Conservation (phyloP, 495 filamentous ascomycete species). For the Entonaema liquescens region DNA sequence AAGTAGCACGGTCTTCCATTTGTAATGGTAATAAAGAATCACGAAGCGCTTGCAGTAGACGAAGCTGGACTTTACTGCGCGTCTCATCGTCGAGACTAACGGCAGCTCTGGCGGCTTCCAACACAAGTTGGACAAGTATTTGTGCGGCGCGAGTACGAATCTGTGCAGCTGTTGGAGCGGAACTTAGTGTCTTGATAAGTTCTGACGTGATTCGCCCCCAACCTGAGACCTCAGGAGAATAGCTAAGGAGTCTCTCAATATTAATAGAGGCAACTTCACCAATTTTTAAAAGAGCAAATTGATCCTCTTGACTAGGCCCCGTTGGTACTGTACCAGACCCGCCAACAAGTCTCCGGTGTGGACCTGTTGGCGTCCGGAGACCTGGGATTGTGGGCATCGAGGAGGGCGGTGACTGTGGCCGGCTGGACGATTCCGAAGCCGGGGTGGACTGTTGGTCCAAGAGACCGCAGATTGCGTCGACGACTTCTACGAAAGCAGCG, state of each 20-base stretch:
- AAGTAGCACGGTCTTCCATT: constrained; percentile 53
- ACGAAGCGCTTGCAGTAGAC: constrained; percentile 74
- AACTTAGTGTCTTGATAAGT: constrained; percentile 71
- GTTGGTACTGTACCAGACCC: constrained; percentile 64
- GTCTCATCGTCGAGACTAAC: constrained; percentile 58
- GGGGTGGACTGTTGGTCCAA: constrained; percentile 56
- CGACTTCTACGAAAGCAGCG: constrained; percentile 77
- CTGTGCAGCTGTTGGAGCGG: constrained; percentile 59
- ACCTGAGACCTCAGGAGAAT: constrained; percentile 69
- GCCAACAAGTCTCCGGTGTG: constrained; percentile 68
- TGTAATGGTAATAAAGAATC: constrained; percentile 60
- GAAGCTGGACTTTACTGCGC: constrained; percentile 67
- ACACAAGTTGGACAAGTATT: constrained; percentile 76
- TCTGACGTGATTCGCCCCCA: constrained; percentile 78
- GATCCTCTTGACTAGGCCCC: constrained; percentile 68
- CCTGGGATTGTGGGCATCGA: constrained; percentile 14
- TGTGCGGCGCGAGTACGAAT: constrained; percentile 77
- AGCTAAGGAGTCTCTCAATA: constrained; percentile 73
- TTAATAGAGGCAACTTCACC: constrained; percentile 82
- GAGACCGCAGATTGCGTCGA: constrained; percentile 75
- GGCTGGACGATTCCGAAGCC: constrained; percentile 44
- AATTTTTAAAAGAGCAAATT: constrained; percentile 84
- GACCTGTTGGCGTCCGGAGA: constrained; percentile 47
- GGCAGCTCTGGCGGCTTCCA: constrained; percentile 66
- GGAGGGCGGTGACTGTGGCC: constrained; percentile 49